Percentiles rank a stretch among this genome's conserved stretches.
Evolutionary conservation across 2,329 filamentous ascomycete genomes (phyloP).

Genomic region (Aureobasidium sp.): DNA sequence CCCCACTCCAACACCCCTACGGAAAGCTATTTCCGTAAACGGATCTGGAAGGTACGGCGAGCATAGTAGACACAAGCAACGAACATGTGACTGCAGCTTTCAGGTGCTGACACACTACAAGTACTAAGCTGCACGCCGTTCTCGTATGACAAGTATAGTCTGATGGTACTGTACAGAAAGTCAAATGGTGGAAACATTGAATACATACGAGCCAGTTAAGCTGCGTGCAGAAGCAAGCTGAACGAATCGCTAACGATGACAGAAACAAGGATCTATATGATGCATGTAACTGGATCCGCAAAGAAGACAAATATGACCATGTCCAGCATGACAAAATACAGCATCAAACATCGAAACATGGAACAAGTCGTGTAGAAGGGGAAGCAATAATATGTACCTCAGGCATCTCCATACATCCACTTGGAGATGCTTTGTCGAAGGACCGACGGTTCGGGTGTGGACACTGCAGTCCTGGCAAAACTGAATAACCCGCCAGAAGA

Average conservation of each 20-base stretch:
- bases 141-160: background rate
- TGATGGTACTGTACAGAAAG: background rate
- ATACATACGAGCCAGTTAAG: background rate
- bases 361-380: background rate
- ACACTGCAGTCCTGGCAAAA: background rate
- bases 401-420: constrained; percentile 13
- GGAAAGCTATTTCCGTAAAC: background rate
- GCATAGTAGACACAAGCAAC: background rate
- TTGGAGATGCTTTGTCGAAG: constrained; percentile 13
- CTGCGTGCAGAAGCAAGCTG: background rate
- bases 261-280: background rate
- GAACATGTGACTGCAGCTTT: background rate
- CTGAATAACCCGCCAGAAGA: background rate
- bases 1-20: background rate
- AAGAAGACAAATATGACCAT: background rate
- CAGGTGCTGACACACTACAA: background rate
- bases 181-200: background rate
- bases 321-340: background rate
- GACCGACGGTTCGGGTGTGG: constrained; percentile 6
- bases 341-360: background rate
- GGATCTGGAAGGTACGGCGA: background rate
- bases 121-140: background rate
- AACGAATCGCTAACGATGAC: background rate
- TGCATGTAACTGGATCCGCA: background rate
- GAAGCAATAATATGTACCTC: background rate